These are phyloP conservation scores for Plasmodium malariae DNA, from an alignment of 169 alveolate genomes.

Conservation along the genomic window DNA sequence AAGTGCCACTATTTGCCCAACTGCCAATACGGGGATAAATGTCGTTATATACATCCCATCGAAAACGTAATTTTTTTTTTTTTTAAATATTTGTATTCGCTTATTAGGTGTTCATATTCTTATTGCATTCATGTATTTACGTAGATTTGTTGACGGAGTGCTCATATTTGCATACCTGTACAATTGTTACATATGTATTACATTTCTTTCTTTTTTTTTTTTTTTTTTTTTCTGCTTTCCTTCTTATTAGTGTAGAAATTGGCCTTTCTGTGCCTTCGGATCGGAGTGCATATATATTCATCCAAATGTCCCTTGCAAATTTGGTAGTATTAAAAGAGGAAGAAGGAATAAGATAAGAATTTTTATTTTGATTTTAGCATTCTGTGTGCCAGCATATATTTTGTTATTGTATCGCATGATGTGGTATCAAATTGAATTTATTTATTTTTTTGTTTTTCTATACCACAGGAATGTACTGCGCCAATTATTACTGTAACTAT, in stretches of 20 bases:
- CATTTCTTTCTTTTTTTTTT: no score
- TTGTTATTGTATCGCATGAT: no score
- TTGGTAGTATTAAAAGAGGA: slow-evolving; percentile 60
- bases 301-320: slow-evolving; percentile 83
- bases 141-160: no score
- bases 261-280: slow-evolving; percentile 86
- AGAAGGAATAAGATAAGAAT: background rate
- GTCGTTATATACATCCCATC: slow-evolving; percentile 88
- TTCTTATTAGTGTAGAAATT: slow-evolving; percentile 78
- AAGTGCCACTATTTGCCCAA: slow-evolving; percentile 85
- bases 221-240: background rate
- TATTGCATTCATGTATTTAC: no score
- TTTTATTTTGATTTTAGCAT: background rate
- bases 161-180: no score
- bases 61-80: slow-evolving; percentile 73
- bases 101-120: no score
- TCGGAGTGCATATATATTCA: slow-evolving; percentile 83
- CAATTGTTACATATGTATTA: no score
- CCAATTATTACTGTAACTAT: slow-evolving; percentile 54
- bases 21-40: slow-evolving; percentile 87
- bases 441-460: background rate
- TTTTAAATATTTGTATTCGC: no score
- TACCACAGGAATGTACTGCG: slow-evolving; percentile 29
- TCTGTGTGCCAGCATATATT: background rate
- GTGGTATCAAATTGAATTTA: background rate